phyloP scores from a whole-genome alignment of 257 asterid species.

The Fraxinus anomala region DNA sequence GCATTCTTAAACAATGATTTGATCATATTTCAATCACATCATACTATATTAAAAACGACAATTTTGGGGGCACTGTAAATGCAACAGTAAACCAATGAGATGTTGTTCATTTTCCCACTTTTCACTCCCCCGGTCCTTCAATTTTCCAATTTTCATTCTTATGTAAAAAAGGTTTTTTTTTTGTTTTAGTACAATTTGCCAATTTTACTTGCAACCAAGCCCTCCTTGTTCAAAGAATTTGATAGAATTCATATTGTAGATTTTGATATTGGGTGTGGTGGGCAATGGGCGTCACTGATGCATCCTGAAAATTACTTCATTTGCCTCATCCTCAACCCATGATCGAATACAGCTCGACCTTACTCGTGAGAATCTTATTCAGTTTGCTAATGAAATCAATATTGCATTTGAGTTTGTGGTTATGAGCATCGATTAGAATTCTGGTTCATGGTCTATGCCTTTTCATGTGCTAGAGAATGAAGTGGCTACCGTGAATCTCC shows the following conservation, averaged over 20 bases:
- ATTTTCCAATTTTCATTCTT: too few relatives aligned
- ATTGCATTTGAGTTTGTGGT: slow-evolving; percentile 70
- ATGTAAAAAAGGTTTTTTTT: too few relatives aligned
- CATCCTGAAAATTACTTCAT: slow-evolving; percentile 80
- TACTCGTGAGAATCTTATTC: slow-evolving; percentile 73
- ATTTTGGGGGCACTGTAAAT: too few relatives aligned
- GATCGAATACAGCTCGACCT: slow-evolving; percentile 80
- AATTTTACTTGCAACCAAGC: slow-evolving; percentile 48
- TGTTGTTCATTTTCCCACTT: too few relatives aligned
- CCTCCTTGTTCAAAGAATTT: slow-evolving; percentile 73
- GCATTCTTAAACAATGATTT: too few relatives aligned
- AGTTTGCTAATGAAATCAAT: slow-evolving; percentile 67
- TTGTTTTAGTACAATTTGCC: slow-evolving; percentile 57
- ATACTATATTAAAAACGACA: too few relatives aligned
- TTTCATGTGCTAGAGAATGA: slow-evolving; percentile 49
- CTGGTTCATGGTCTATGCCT: slow-evolving; percentile 33
- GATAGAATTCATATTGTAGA: slow-evolving; percentile 74
- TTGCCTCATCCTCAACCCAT: slow-evolving; percentile 67
- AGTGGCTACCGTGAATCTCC: slow-evolving; percentile 78
- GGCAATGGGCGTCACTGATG: slow-evolving; percentile 95
- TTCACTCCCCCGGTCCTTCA: too few relatives aligned
- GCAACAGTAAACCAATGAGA: too few relatives aligned
- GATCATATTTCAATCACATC: too few relatives aligned
- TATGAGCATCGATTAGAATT: slow-evolving; percentile 54
- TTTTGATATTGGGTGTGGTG: slow-evolving; percentile 91